Percentiles rank a stretch among this genome's conserved stretches.
Evolutionary conservation across 2,329 filamentous ascomycete species (phyloP).

Genomic region (Venturia effusa): DNA sequence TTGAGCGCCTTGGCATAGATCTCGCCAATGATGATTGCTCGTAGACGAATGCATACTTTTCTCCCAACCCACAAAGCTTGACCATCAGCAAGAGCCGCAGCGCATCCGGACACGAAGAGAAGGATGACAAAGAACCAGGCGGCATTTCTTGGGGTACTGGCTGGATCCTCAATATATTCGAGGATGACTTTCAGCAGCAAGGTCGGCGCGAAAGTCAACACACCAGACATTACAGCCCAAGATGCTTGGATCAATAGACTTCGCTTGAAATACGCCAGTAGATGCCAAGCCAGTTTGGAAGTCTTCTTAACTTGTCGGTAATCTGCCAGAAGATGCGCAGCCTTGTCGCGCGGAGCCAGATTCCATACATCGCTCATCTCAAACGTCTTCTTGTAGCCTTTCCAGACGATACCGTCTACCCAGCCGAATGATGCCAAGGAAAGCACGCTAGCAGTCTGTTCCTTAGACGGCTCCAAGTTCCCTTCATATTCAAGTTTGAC

Average conservation of each 20-base stretch:
- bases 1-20: slow-evolving; percentile 94
- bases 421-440: slow-evolving; percentile 82
- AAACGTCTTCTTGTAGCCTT: slow-evolving; percentile 74
- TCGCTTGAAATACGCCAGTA: slow-evolving; percentile 74
- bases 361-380: slow-evolving; percentile 90
- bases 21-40: slow-evolving; percentile 92
- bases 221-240: slow-evolving; percentile 68
- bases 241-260: slow-evolving; percentile 64
- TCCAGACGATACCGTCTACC: slow-evolving; percentile 82
- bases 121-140: slow-evolving; percentile 94
- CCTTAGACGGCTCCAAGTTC: slow-evolving; percentile 73
- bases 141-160: slow-evolving; percentile 66
- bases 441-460: slow-evolving; percentile 79
- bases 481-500: slow-evolving; percentile 84
- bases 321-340: slow-evolving; percentile 63
- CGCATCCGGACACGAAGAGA: slow-evolving; percentile 69
- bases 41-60: slow-evolving; percentile 84
- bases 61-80: slow-evolving; percentile 88
- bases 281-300: slow-evolving; percentile 63
- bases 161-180: slow-evolving; percentile 82
- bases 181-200: slow-evolving; percentile 83
- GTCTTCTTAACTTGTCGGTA: slow-evolving; percentile 84
- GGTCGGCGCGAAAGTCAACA: slow-evolving; percentile 86
- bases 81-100: slow-evolving; percentile 73
- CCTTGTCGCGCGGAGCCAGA: slow-evolving; percentile 76